phyloP scores from a whole-genome alignment of 2,329 filamentous ascomycete species.

The Endocalyx cinctus region DNA sequence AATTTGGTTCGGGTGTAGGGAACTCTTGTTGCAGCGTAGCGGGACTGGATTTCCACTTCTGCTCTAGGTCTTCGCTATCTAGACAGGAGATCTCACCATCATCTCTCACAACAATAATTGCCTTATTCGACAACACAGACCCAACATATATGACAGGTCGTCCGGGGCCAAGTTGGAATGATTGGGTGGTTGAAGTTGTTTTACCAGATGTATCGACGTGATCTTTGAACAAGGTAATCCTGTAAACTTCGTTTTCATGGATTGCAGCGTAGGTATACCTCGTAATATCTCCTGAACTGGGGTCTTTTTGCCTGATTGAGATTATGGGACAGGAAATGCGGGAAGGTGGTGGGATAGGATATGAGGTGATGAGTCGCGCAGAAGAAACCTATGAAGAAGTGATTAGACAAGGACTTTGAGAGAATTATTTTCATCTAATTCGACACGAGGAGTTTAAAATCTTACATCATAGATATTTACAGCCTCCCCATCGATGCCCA shows the following conservation, averaged over 20 bases:
- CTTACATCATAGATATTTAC: slow-evolving; percentile 59
- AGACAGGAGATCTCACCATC: slow-evolving; percentile 59
- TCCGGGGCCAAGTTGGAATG: slow-evolving; percentile 37
- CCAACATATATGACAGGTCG: slow-evolving; percentile 40
- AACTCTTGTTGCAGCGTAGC: slow-evolving; percentile 39
- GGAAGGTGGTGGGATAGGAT: slow-evolving; percentile 61
- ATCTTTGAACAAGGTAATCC: slow-evolving; percentile 58
- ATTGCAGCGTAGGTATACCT: slow-evolving; percentile 61
- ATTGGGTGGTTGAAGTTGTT: slow-evolving; percentile 46
- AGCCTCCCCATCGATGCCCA: slow-evolving; percentile 62
- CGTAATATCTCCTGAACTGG: slow-evolving; percentile 42
- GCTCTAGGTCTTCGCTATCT: slow-evolving; percentile 49
- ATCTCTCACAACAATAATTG: slow-evolving; percentile 52
- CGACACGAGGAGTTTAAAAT: no score
- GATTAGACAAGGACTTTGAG: slow-evolving; percentile 6
- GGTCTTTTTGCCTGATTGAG: slow-evolving; percentile 50
- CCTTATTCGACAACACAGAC: slow-evolving; percentile 24
- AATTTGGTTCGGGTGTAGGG: slow-evolving; percentile 24
- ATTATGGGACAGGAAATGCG: slow-evolving; percentile 58
- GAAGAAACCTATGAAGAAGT: slow-evolving; percentile 48
- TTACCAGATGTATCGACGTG: slow-evolving; percentile 46
- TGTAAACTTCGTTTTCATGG: slow-evolving; percentile 40
- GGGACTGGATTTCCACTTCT: slow-evolving; percentile 43
- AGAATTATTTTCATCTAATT: no score
- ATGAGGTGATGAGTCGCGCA: slow-evolving; percentile 59